These are phyloP conservation scores for Zygotorulaspora chibaensis DNA, from an alignment of 805 yeast species.

Conservation along the genomic window DNA sequence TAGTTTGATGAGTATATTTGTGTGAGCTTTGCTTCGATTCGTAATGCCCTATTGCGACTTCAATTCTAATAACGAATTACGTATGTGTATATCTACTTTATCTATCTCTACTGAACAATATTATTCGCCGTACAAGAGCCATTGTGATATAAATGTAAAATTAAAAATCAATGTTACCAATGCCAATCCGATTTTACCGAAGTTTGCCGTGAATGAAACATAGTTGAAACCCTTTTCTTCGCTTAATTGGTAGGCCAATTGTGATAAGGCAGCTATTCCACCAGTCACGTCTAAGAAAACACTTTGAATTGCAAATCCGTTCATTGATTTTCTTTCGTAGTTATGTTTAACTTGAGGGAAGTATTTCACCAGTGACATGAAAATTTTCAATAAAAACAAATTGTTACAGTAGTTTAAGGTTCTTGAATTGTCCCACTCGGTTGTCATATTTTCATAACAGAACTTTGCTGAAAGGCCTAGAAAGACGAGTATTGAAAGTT, in stretches of 20 bases:
- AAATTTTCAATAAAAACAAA: slow-evolving; percentile 38
- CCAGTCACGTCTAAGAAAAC: slow-evolving; percentile 38
- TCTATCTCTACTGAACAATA: neutral
- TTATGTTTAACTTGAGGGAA: slow-evolving; percentile 86
- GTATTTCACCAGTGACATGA: slow-evolving; percentile 48
- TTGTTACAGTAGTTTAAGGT: slow-evolving; percentile 26
- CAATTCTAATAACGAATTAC: neutral
- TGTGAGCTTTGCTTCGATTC: neutral
- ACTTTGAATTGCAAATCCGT: slow-evolving; percentile 74
- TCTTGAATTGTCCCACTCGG: slow-evolving; percentile 24
- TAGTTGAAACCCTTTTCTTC: slow-evolving; percentile 19
- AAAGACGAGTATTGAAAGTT: slow-evolving; percentile 16
- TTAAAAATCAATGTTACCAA: slow-evolving; percentile 39
- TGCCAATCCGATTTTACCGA: slow-evolving; percentile 40
- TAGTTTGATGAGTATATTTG: too few relatives aligned
- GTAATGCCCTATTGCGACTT: neutral
- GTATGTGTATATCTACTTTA: slow-evolving; percentile 1
- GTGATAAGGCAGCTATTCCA: slow-evolving; percentile 33
- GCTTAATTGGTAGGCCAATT: slow-evolving; percentile 24
- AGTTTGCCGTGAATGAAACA: slow-evolving; percentile 31
- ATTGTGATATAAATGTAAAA: slow-evolving; percentile 38
- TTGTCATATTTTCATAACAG: slow-evolving; percentile 4
- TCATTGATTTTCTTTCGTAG: slow-evolving; percentile 68
- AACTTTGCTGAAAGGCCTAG: slow-evolving; percentile 16
- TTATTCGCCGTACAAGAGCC: slow-evolving; percentile 25